Conservation (phyloP, 2,329 filamentous ascomycete genomes). For the Talaromyces sp. region DNA sequence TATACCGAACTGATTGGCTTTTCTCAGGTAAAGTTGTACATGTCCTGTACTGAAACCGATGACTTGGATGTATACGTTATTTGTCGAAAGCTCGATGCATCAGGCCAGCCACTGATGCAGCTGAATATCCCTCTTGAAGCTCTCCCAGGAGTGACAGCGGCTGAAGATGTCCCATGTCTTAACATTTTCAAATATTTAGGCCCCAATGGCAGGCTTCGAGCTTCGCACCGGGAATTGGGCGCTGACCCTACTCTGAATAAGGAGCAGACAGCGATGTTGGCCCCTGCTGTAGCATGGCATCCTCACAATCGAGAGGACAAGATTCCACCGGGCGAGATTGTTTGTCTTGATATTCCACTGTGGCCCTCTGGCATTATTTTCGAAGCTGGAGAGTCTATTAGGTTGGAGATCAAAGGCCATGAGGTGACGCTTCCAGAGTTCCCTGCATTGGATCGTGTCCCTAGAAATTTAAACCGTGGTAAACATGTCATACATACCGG, state of each 20-base stretch:
- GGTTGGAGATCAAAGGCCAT: not conserved
- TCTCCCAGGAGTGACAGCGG: not conserved
- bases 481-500: not conserved
- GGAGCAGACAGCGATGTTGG: not conserved
- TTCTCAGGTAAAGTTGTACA: conserved; percentile 42
- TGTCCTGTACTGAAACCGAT: conserved; percentile 24
- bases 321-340: not conserved
- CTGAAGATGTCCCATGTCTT: not conserved
- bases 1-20: conserved; percentile 38
- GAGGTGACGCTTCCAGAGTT: not conserved
- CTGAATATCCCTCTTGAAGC: not conserved
- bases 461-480: not conserved
- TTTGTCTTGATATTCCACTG: not conserved
- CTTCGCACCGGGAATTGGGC: not conserved
- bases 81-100: not conserved
- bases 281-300: not conserved
- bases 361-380: not conserved
- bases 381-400: not conserved
- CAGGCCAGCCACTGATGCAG: not conserved
- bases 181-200: not conserved
- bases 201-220: not conserved
- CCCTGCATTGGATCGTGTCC: not conserved
- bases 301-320: not conserved
- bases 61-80: not conserved
- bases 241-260: not conserved